Base-by-base conservation (phyloP, 2,329 filamentous ascomycete genomes). In the Bimuria novae-zelandiae region DNA sequence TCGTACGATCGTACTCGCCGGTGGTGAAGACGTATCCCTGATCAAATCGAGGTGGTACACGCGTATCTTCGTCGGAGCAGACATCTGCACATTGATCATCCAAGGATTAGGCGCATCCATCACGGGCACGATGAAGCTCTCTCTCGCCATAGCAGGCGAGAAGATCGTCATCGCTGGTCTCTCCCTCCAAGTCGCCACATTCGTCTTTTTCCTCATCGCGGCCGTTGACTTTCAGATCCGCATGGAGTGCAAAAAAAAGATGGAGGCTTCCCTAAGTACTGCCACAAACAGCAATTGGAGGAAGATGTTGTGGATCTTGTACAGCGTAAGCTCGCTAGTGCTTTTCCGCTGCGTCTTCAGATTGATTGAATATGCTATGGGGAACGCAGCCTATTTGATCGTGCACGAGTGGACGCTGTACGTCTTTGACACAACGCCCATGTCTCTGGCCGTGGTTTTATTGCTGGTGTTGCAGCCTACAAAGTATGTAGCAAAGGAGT, bases 51-150 rank as follows among this genome's bases (percentile, higher is more conserved):
- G 53, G 12, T 78, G 77, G 74, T 63, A 83, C 10, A 84, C 82
- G 1, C 78, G 75, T 32, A 70, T 79, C 29, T 85, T 85, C 56
- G 80, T 85, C 5, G 23, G 61, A 4, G 79, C 80, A 30, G 82
- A 85, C 60, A 61, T 83, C 2, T 40, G 81, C 5, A 79, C 77
- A 1, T 79, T 85, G 56, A 23, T 77, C 1, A 64, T 82, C 2
- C 82, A 84, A 61, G 71, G 70, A 6, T 11, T 4, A 19, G 36
- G 17, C 8, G 16, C 17, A 14, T 7, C 7, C 3, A 22, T 14
- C 4, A 8, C 7, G 14, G 5, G 2, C 2, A 7, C 17, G 7
- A 4, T 7, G 7, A 22, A 12, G 5, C 35, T 10, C 3, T 11
- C 17, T 5, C 16, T 19, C 7, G 4, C 5, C 17, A 4, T 7